Conservation (phyloP, 192 early-diverging fungal genomes). For the Mortierella hygrophila region DNA sequence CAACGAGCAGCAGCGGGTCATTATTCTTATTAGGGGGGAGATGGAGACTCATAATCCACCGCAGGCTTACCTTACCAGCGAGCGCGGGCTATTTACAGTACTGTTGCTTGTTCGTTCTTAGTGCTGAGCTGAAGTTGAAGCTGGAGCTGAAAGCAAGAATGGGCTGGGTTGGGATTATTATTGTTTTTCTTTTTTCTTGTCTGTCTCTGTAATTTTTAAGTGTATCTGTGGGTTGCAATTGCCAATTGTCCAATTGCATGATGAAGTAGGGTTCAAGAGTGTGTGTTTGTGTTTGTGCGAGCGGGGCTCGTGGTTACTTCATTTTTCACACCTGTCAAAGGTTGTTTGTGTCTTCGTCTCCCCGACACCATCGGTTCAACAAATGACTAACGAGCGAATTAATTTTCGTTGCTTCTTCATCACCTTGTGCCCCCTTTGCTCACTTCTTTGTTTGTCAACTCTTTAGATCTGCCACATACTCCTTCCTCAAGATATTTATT, state of each 20-base stretch:
- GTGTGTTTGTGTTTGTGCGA: not conserved
- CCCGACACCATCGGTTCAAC: not conserved
- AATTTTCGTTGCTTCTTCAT: not conserved
- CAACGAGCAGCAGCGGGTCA: not conserved
- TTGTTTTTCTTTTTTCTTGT: too few species aligned
- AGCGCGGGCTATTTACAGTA: not conserved
- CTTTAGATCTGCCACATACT: too few species aligned
- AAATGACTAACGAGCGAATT: slow-evolving; percentile 8
- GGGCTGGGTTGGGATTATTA: slow-evolving; percentile 3
- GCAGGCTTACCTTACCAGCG: not conserved
- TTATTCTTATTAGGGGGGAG: not conserved
- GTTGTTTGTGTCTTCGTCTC: not conserved
- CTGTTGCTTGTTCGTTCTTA: not conserved
- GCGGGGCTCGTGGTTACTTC: not conserved
- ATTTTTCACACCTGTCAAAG: not conserved
- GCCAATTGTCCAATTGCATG: not conserved
- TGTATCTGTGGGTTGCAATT: slow-evolving; percentile 6
- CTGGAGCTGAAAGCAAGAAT: slow-evolving; percentile 1
- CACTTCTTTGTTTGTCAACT: too few species aligned
- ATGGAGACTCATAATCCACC: too few species aligned
- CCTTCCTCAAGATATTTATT: too few species aligned
- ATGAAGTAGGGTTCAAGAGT: not conserved
- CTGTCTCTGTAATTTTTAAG: not conserved
- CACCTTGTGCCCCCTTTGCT: not conserved
- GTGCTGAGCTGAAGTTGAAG: slow-evolving; percentile 2